Evolutionary conservation across 495 filamentous ascomycete species (phyloP), one percentile per base, ranked within the genome.

Genomic region (Tuber microsphaerosporum): DNA sequence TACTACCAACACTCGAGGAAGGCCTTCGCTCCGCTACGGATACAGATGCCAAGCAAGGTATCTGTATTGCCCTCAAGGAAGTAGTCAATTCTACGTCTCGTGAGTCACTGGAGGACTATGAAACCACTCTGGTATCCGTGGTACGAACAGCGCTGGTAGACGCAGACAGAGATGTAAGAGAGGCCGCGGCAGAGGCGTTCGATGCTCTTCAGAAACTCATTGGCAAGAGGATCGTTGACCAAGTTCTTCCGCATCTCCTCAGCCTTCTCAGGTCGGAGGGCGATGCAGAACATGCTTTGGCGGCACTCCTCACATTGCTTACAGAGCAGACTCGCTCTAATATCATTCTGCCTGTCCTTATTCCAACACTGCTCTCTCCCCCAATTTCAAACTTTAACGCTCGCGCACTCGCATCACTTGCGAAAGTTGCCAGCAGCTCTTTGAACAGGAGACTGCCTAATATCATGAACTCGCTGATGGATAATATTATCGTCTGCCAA

Each of bases 311-410:
- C 73, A 99, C 95, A 0, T 86, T 99, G 43, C 89, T 99, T 51
- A 97, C 93, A 0, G 96, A 99, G 84, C 90, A 94, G 22, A 95
- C 93, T 2, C 89, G 95, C 73, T 94, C 94, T 34, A 98, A 97
- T 82, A 93, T 97, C 78, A 99, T 99, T 79, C 87, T 99, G 65
- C 95, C 95, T 45, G 97, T 94, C 84, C 91, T 99, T 45, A 92
- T 99, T 72, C 95, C 95, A 0, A 97, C 93, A 0, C 87, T 99
- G 37, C 91, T 97, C 73, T 88, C 91, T 19, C 89, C 93, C 46
- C 95, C 95, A n/a, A 96, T 99, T 75, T 90, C 92, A 7, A 87
- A 91, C 8, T 99, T 99, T 89, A 98, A 98, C 79, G 95, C 95
- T 75, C 92, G 89, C 81, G 95, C 95, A 20, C 85, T 99, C 70